Conservation (phyloP, 2,329 filamentous ascomycete genomes). For the Aspergillus sp. region DNA sequence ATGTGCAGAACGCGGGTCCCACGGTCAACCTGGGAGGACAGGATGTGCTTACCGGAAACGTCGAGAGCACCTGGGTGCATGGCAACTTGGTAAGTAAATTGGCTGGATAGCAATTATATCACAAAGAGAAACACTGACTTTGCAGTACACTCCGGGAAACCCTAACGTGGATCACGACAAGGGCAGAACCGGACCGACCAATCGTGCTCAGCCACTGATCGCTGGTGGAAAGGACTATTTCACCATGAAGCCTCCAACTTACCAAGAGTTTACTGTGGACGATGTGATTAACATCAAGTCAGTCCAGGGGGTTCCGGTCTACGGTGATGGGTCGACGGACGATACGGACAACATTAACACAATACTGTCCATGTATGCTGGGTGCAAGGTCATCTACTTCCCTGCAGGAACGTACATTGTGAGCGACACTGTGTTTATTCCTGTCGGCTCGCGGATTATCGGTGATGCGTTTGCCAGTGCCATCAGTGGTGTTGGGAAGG, state of each 20-base stretch:
- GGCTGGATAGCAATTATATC: not conserved
- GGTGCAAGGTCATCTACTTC: constrained; percentile 47
- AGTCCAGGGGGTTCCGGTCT: constrained; percentile 32
- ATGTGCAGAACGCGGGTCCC: constrained; percentile 19
- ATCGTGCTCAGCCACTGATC: constrained; percentile 22
- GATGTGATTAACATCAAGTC: constrained; percentile 43
- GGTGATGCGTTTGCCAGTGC: constrained; percentile 46
- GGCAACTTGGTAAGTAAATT: constrained; percentile 21
- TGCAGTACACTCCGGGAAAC: constrained; percentile 13
- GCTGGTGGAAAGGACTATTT: constrained; percentile 31
- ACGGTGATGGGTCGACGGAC: constrained; percentile 36
- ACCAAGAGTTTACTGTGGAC: constrained; percentile 32
- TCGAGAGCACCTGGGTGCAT: constrained; percentile 23
- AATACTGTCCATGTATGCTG: constrained; percentile 25
- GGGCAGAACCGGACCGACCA: constrained; percentile 21
- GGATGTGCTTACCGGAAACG: constrained; percentile 12
- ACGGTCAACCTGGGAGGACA: constrained; percentile 20
- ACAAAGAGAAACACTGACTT: not conserved
- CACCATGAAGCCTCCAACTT: constrained; percentile 36
- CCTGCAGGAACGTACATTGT: constrained; percentile 49
- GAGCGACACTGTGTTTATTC: constrained; percentile 40
- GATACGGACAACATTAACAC: constrained; percentile 32
- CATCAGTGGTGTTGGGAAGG: constrained; percentile 42
- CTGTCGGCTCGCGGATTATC: constrained; percentile 43
- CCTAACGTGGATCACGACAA: constrained; percentile 15